These are phyloP conservation scores for Penicillium glabrum DNA, from an alignment of 2,329 filamentous ascomycete genomes.

Conservation along the genomic window DNA sequence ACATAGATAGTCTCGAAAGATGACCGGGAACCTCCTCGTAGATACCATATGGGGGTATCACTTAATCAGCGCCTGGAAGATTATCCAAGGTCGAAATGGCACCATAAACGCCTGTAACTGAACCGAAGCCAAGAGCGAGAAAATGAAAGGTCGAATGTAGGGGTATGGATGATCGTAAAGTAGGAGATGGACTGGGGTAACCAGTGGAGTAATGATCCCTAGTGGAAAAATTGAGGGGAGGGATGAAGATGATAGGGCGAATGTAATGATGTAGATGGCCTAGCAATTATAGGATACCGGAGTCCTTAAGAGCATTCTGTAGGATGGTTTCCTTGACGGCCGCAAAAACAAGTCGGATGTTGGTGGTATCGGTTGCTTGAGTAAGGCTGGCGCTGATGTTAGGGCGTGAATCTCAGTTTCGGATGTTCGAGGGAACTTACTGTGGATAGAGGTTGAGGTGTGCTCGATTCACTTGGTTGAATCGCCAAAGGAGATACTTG, in stretches of 20 bases:
- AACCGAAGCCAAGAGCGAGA: slow-evolving; percentile 11
- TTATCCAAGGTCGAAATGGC: slow-evolving; percentile 11
- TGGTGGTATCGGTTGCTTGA: slow-evolving; percentile 97
- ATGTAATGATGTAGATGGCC: neutral
- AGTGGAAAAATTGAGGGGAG: neutral
- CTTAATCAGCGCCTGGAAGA: slow-evolving; percentile 19
- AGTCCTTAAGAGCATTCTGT: slow-evolving; percentile 97
- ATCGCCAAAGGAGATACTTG: slow-evolving; percentile 96
- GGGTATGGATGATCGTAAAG: slow-evolving; percentile 18
- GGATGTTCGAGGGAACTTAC: slow-evolving; percentile 58
- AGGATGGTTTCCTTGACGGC: slow-evolving; percentile 98
- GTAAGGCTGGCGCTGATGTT: slow-evolving; percentile 66
- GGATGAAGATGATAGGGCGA: neutral
- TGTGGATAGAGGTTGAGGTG: slow-evolving; percentile 97
- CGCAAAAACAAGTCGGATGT: slow-evolving; percentile 95
- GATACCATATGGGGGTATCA: slow-evolving; percentile 17
- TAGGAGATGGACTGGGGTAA: neutral
- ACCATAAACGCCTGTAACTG: slow-evolving; percentile 25
- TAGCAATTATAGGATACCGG: slow-evolving; percentile 69
- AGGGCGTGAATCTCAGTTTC: neutral
- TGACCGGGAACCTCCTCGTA: slow-evolving; percentile 12
- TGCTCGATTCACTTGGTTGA: slow-evolving; percentile 96
- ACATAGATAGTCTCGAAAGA: slow-evolving; percentile 3
- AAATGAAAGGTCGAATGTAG: neutral
- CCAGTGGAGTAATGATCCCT: neutral